phyloP scores from a whole-genome alignment of 306 rosid species.

The Calophaca sinica region DNA sequence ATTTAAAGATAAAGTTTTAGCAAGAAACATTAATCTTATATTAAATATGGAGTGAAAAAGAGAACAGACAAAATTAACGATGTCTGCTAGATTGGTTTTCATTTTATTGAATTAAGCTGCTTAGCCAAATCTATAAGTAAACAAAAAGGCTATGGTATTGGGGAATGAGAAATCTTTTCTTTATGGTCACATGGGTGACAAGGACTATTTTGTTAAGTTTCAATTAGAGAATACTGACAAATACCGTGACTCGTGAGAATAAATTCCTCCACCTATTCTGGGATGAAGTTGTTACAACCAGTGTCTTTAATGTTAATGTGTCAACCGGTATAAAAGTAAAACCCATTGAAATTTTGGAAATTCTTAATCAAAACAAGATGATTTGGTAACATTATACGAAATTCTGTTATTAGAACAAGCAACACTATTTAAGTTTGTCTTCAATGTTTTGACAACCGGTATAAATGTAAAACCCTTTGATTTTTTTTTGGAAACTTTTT shows the following conservation, averaged over 20 bases:
- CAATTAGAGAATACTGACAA: conserved; percentile 35
- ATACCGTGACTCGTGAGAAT: conserved; percentile 15
- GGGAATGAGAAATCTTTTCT: conserved; percentile 17
- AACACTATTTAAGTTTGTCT: neutral
- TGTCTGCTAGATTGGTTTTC: too few species aligned
- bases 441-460: too few species aligned
- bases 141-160: neutral
- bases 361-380: neutral
- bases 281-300: conserved; percentile 22
- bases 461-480: too few species aligned
- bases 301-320: too few species aligned
- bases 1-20: too few species aligned
- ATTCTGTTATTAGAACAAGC: neutral
- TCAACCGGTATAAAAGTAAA: neutral
- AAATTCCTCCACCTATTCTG: conserved; percentile 36
- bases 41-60: too few species aligned
- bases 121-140: too few species aligned
- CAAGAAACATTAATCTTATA: too few species aligned
- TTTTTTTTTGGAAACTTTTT: neutral
- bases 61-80: too few species aligned
- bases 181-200: conserved; percentile 41
- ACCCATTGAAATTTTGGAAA: neutral
- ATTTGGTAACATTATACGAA: neutral
- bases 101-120: too few species aligned
- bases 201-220: conserved; percentile 16